These are phyloP conservation scores for Carallia brachiata DNA, from an alignment of 345 rosid genomes.

Conservation along the genomic window DNA sequence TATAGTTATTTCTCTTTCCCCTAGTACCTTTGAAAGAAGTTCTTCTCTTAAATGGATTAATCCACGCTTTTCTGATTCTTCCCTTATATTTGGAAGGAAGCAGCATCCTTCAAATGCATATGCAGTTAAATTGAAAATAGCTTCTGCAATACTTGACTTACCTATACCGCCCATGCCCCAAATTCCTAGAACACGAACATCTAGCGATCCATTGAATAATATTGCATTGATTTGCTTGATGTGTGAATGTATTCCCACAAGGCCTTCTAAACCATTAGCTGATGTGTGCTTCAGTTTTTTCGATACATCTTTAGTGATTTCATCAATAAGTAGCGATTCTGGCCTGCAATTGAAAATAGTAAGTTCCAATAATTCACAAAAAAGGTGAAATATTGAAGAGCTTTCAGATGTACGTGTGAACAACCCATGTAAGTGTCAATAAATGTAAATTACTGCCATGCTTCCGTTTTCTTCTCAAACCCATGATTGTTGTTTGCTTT, in stretches of 20 bases:
- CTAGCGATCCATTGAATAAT: background rate
- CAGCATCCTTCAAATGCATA: constrained; percentile 10
- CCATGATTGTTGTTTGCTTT: no score
- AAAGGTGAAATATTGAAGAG: no score
- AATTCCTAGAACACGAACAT: constrained; percentile 13
- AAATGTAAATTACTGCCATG: no score
- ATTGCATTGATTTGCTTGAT: constrained; percentile 1
- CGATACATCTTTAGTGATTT: background rate
- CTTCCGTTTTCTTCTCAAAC: no score
- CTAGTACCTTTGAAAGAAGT: background rate
- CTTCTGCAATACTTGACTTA: constrained; percentile 13
- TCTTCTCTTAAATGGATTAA: background rate
- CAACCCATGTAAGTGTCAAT: no score
- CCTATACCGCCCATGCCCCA: constrained; percentile 25
- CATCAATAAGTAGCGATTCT: constrained; percentile 12
- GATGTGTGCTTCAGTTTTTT: background rate
- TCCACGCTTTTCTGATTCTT: constrained; percentile 3
- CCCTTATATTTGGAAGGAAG: constrained; percentile 14
- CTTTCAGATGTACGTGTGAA: no score
- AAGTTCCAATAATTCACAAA: background rate
- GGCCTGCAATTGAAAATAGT: constrained; percentile 10
- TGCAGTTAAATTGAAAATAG: background rate
- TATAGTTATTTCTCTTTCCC: background rate
- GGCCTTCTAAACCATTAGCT: background rate
- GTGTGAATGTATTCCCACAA: constrained; percentile 13